Evolutionary conservation across 2,329 filamentous ascomycete species (phyloP).

Genomic region (Talaromyces rugulosus): DNA sequence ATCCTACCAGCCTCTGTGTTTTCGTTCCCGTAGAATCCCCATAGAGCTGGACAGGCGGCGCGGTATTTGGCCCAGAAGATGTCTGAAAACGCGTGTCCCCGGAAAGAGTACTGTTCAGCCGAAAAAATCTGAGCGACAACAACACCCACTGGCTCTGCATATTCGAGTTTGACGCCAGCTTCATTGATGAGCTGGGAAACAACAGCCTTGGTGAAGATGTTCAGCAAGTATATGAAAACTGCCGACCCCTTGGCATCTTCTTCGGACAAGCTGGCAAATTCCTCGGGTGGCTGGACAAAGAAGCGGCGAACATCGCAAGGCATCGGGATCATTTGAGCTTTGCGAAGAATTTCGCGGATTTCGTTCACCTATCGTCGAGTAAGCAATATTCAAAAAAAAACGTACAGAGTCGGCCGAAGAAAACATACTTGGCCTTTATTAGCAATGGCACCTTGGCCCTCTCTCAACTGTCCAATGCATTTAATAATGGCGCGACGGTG

Average conservation of each 20-base stretch:
- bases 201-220: conserved; percentile 69
- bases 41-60: conserved; percentile 75
- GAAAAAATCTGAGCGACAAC: conserved; percentile 72
- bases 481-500: conserved; percentile 68
- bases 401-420: background rate
- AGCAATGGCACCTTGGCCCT: conserved; percentile 51
- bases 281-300: conserved; percentile 4
- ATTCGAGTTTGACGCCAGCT: conserved; percentile 58
- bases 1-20: conserved; percentile 63
- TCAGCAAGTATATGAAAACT: conserved; percentile 70
- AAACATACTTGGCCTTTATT: conserved; percentile 56
- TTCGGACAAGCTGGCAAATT: conserved; percentile 47
- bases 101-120: conserved; percentile 61
- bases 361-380: conserved; percentile 27
- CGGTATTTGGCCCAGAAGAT: conserved; percentile 86
- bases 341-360: conserved; percentile 52
- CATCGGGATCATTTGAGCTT: conserved; percentile 51
- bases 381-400: background rate
- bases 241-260: conserved; percentile 54
- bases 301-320: conserved; percentile 47
- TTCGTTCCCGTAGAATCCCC: conserved; percentile 74
- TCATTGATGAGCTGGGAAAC: conserved; percentile 67
- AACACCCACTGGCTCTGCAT: conserved; percentile 76
- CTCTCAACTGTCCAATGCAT: conserved; percentile 65
- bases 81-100: conserved; percentile 67